Evolutionary conservation across 2,329 filamentous ascomycete species (phyloP).

Genomic region (Neoscytalidium dimidiatum): DNA sequence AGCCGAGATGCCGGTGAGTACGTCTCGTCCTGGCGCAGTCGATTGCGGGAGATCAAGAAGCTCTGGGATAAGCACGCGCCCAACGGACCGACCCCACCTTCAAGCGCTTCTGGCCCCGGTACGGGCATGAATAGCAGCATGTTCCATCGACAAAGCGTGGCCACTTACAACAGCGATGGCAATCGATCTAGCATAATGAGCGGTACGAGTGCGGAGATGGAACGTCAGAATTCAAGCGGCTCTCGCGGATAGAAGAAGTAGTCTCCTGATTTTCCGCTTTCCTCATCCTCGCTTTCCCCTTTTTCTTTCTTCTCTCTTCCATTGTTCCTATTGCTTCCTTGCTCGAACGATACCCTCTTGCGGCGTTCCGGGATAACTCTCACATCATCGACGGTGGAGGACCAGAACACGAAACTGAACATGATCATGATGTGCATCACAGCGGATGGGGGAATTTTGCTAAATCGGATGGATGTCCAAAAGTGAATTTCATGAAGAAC

Average conservation of each 20-base stretch:
- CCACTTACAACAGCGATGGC: slow-evolving; percentile 38
- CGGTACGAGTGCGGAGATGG: slow-evolving; percentile 23
- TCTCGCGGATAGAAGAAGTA: slow-evolving; percentile 8
- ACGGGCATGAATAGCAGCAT: slow-evolving; percentile 32
- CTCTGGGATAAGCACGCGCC: slow-evolving; percentile 67
- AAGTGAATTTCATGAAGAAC: not conserved
- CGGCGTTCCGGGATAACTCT: slow-evolving; percentile 8
- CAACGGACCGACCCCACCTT: slow-evolving; percentile 21
- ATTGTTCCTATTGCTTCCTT: slow-evolving; percentile 8
- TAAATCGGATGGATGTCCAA: not conserved
- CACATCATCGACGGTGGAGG: slow-evolving; percentile 1
- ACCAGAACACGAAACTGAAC: not conserved
- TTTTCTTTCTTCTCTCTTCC: not conserved
- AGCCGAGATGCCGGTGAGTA: slow-evolving; percentile 76
- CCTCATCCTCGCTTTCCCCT: not conserved
- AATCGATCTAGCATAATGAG: slow-evolving; percentile 40
- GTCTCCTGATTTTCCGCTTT: too few relatives aligned
- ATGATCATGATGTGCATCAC: not conserved
- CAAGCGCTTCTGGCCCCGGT: slow-evolving; percentile 32
- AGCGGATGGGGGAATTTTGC: not conserved
- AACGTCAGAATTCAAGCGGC: slow-evolving; percentile 18
- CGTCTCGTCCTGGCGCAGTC: slow-evolving; percentile 84
- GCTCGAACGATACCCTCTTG: slow-evolving; percentile 15
- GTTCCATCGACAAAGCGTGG: slow-evolving; percentile 39
- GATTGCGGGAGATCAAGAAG: slow-evolving; percentile 80